Evolutionary conservation across 2,329 filamentous ascomycete species (phyloP).

Genomic region (Aspergillus sp.): DNA sequence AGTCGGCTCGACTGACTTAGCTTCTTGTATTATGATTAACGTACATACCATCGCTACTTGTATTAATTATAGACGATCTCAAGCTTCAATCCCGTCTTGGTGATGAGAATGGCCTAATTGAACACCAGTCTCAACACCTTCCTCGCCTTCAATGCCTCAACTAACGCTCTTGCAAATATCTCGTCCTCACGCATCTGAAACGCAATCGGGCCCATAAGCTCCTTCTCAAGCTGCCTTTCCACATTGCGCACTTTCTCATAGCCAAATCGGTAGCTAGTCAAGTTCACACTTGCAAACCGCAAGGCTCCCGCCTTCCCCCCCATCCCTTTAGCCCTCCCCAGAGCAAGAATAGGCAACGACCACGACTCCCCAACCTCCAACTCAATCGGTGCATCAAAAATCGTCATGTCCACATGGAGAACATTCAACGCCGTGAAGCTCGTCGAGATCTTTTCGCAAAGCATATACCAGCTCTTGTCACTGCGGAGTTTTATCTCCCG

Average conservation of each 20-base stretch:
- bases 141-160: conserved; percentile 14
- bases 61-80: background rate
- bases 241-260: conserved; percentile 14
- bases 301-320: background rate
- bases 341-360: conserved; percentile 21
- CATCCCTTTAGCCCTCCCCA: conserved; percentile 7
- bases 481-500: conserved; percentile 20
- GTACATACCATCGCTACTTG: background rate
- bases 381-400: conserved; percentile 22
- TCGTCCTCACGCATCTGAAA: conserved; percentile 20
- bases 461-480: conserved; percentile 20
- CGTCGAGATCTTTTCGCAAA: conserved; percentile 17
- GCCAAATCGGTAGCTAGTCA: background rate
- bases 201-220: conserved; percentile 18
- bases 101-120: background rate
- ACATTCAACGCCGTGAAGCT: conserved; percentile 13
- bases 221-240: conserved; percentile 18
- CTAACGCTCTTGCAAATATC: conserved; percentile 15
- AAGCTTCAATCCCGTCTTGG: background rate
- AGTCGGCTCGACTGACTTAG: background rate
- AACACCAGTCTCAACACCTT: conserved; percentile 18
- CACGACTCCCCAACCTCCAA: conserved; percentile 22
- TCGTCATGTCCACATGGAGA: conserved; percentile 17
- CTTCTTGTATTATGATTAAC: conserved; percentile 2
- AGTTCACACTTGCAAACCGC: conserved; percentile 16